Base-by-base conservation (phyloP, 306 rosid genomes). In the Oemleria cerasiformis region DNA sequence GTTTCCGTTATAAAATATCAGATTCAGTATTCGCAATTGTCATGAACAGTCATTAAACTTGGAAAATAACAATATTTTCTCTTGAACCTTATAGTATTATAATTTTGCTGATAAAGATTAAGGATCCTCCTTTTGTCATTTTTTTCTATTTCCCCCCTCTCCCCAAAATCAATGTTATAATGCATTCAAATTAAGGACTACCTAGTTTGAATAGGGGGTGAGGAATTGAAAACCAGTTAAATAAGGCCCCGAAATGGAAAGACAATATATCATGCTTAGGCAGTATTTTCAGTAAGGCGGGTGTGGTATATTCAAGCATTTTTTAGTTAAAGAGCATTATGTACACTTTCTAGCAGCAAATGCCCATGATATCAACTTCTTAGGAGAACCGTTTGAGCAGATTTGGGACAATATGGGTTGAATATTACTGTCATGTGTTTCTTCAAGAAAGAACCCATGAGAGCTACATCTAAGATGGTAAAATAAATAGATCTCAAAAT, bases 161-260 rank as follows among this genome's bases (percentile, higher is more conserved):
- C 60, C 19, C 49, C 49, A 39, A 40, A 17, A 15, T 9, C n/a
- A 63, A 10, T 9, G 34, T 9, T 19, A n/a, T n/a, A 42, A 41
- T 63, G 50, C 17, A 41, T 63, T 41, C 50, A n/a, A 64, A 42
- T 63, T 34, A 42, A 64, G 51, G 51, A n/a, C n/a, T n/a, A n/a
- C n/a, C 17, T 17, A n/a, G 57, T 7, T 17, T 17, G 57, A n/a
- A 6, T 51, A n/a, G n/a, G 7, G 21, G 57, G 11, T 51, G 57
- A n/a, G 12, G 25, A 13, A 1, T 51, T 51, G 6, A 17, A 6
- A 17, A 6, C 23, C 23, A n/a, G 23, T 51, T 51, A 5, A 51
- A 49, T 51, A 51, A 51, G 10, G 23, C 25, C 4, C 25, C 57
- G 4, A 17, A n/a, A 10, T 51, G 20, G 23, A 19, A 53, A 53